Evolutionary conservation across 2,329 filamentous ascomycete species (phyloP), one percentile per base, ranked within the genome.

Genomic region (Nothopassalora personata): DNA sequence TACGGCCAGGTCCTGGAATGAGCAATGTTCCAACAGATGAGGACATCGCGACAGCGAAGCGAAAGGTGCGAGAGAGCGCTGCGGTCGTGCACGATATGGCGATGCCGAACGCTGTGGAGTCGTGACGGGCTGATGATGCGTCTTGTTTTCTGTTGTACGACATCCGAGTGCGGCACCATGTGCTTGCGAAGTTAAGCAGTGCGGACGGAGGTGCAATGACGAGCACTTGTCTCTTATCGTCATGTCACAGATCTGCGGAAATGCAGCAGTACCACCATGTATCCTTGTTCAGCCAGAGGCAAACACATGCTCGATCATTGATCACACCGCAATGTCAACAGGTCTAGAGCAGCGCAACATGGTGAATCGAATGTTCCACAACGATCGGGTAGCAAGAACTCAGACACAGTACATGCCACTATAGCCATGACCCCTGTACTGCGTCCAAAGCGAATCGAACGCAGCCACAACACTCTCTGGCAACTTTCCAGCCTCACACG

Each of bases 401-500:
- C 53, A 66, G 3, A 66, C 56, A 45, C 60, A 64, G 43, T 64
- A 64, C 13, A 54, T 36, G 19, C 53, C 52, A 19, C 63, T 59
- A 49, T 60, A 63, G 1, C 65, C 66, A 56, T 56, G 60, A 23
- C 58, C 57, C n/a, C 54, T 36, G 34, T 60, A 65, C 30, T 56
- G 28, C 45, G 15, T 56, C 64, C 66, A 68, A 13, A 68, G 51
- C 15, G 51, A 31, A 30, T 68, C 64, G 54, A 67, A 68, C 9
- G 56, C 61, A 34, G 54, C 48, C 28, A 67, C 65, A n/a, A 70
- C 45, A 46, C 54, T 57, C n/a, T 57, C 57, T 13, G 65, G 66
- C 53, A 73, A 59, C 15, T 63, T 60, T 1, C 67, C 71, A 46
- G 63, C 61, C 47, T 69, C 64, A 53, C 67, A 67, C 27, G 64